phyloP scores from a whole-genome alignment of 2,329 filamentous ascomycete genomes.

The Apiospora saccharicola region DNA sequence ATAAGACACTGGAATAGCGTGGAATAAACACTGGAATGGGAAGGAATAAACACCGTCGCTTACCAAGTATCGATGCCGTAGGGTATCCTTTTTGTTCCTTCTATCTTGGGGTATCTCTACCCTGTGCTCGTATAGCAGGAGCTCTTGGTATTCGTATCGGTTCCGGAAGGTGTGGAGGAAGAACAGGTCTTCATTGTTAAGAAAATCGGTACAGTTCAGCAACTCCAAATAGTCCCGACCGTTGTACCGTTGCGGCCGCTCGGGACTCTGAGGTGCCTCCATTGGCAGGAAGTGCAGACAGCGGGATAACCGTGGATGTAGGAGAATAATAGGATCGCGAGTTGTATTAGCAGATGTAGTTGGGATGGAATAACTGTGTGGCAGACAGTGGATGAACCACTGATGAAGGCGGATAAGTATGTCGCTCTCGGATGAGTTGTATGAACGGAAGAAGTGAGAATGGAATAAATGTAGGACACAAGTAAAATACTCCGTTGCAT shows the following conservation, averaged over 20 bases:
- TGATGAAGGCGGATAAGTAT: no score
- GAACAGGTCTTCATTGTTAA: not conserved
- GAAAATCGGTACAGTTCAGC: not conserved
- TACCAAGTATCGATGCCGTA: not conserved
- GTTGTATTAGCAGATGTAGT: no score
- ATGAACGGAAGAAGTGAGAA: not conserved
- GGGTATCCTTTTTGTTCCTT: not conserved
- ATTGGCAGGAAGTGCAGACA: not conserved
- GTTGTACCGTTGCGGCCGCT: not conserved
- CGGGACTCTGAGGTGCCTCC: not conserved
- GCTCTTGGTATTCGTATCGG: not conserved
- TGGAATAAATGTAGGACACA: not conserved
- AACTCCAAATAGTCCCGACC: not conserved
- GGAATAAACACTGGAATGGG: no score
- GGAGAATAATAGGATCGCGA: no score
- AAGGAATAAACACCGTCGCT: no score
- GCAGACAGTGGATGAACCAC: no score
- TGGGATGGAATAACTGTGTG: no score
- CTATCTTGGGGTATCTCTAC: not conserved
- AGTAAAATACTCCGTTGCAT: not conserved
- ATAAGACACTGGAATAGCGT: no score
- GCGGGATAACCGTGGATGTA: not conserved
- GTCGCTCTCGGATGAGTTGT: no score
- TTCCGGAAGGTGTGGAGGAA: not conserved
- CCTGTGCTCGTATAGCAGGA: not conserved